phyloP scores from a whole-genome alignment of 2,329 filamentous ascomycete genomes.

The Botrytis fabae region DNA sequence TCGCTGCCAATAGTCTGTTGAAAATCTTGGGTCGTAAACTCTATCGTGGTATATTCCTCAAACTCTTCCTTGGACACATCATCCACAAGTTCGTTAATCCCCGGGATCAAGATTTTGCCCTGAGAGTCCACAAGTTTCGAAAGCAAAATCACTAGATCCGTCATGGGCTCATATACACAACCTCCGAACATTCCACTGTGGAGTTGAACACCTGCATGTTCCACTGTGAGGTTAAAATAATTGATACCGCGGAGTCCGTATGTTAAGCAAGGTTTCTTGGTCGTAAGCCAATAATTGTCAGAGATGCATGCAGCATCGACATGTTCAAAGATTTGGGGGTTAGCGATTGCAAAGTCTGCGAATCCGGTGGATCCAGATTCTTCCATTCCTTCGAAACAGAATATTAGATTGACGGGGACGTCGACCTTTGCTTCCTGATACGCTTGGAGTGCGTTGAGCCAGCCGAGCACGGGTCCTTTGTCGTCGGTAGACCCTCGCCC shows the following conservation, averaged over 20 bases:
- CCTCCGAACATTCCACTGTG: constrained; percentile 21
- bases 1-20: constrained; percentile 1
- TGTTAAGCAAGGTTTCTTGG: constrained; percentile 6
- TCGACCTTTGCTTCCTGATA: constrained; percentile 2
- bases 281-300: constrained; percentile 20
- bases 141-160: constrained; percentile 5
- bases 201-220: neutral
- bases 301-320: constrained; percentile 16
- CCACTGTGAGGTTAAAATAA: constrained; percentile 12
- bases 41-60: neutral
- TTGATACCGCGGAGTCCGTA: constrained; percentile 18
- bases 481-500: constrained; percentile 15
- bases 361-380: constrained; percentile 17
- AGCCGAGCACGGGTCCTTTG: constrained; percentile 17
- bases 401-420: constrained; percentile 10
- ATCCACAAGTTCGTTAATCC: neutral
- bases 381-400: constrained; percentile 23
- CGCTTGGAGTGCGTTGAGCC: constrained; percentile 18
- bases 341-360: neutral
- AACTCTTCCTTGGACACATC: neutral
- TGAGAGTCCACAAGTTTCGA: constrained; percentile 13
- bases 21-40: constrained; percentile 14
- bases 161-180: constrained; percentile 13
- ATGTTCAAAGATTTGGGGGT: neutral
- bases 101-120: constrained; percentile 12